A percentile compares a stretch with the other conserved stretches of the same genome.
Conservation (phyloP, 306 rosid genomes). For the Canavalia gladiata region DNA sequence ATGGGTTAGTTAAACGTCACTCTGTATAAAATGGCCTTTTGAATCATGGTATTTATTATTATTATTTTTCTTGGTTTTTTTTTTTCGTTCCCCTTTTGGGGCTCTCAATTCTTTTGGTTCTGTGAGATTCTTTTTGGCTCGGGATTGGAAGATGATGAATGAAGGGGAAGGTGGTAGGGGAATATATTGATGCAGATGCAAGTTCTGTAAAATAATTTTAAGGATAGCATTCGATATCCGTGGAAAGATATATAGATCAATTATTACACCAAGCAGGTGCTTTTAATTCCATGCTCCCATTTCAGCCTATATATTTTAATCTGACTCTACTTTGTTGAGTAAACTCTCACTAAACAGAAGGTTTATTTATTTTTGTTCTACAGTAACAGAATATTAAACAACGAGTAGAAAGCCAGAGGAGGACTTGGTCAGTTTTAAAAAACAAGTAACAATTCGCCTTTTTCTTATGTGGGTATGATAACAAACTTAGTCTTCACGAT, state of each 20-base stretch:
- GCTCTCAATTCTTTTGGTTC: slow-evolving; percentile 19
- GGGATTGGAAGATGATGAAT: slow-evolving; percentile 10
- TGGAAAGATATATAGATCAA: neutral
- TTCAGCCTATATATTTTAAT: neutral
- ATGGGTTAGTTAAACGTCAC: slow-evolving; percentile 38
- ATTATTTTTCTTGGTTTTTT: neutral
- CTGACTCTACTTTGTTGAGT: neutral
- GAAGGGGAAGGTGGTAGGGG: slow-evolving; percentile 9
- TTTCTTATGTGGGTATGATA: neutral
- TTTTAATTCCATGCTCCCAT: neutral
- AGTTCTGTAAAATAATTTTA: slow-evolving; percentile 40
- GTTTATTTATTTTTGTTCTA: too few species aligned
- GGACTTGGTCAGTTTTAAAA: neutral
- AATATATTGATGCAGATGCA: slow-evolving; percentile 16
- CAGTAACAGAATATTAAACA: neutral
- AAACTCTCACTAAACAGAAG: too few species aligned
- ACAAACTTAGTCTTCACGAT: neutral
- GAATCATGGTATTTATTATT: slow-evolving; percentile 26
- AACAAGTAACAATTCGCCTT: neutral
- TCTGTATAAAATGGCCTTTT: slow-evolving; percentile 44
- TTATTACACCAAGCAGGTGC: neutral
- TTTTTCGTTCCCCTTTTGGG: neutral
- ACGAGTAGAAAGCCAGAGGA: neutral
- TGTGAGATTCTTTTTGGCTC: neutral
- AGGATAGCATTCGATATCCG: slow-evolving; percentile 22